Conservation (phyloP, 768 basidiomycete genomes). For the Tricholoma saponaceum region DNA sequence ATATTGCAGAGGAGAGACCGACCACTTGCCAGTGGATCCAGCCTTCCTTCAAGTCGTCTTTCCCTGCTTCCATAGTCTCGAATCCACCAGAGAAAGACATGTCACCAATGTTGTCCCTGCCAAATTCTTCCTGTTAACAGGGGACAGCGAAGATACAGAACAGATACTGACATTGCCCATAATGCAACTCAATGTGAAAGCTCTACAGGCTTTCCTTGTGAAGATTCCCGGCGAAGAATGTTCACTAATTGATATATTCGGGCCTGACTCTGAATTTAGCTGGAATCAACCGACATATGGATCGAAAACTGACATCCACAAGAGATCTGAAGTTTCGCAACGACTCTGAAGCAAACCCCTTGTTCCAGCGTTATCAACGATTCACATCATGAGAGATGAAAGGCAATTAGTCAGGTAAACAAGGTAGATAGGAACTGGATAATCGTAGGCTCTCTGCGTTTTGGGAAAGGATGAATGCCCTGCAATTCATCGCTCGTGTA, state of each 20-base stretch:
- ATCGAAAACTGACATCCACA: background rate
- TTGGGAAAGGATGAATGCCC: background rate
- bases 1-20: background rate
- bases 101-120: slow-evolving; percentile 1
- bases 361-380: background rate
- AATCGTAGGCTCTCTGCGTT: background rate
- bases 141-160: background rate
- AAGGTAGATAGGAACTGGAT: background rate
- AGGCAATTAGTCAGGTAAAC: background rate
- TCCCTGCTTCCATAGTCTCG: slow-evolving; percentile 1
- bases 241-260: background rate
- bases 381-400: background rate
- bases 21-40: slow-evolving; percentile 4
- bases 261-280: background rate
- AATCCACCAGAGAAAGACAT: slow-evolving; percentile 6
- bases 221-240: background rate
- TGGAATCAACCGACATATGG: background rate
- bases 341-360: background rate
- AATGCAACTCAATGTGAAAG: slow-evolving; percentile 1
- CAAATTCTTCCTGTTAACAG: background rate
- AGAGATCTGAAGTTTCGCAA: background rate
- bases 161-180: background rate
- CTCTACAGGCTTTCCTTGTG: background rate
- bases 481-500: background rate
- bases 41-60: slow-evolving; percentile 2